These are phyloP conservation scores for Schizosaccharomyces lindneri DNA, from an alignment of 805 yeast species.

Conservation along the genomic window DNA sequence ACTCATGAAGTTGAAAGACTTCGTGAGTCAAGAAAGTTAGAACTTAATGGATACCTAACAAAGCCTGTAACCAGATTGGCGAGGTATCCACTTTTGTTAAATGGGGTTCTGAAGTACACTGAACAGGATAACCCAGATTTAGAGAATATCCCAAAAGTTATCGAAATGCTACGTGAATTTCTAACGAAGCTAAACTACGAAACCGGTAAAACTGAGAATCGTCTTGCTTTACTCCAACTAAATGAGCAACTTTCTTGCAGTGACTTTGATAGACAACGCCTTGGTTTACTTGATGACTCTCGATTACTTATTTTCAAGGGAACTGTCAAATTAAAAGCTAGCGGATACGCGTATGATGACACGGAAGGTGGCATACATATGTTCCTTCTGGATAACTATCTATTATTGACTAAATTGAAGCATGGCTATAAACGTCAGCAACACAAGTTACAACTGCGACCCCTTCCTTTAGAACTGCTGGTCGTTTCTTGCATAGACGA, in stretches of 20 bases:
- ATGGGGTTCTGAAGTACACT: conserved; percentile 63
- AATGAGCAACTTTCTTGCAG: conserved; percentile 63
- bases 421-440: conserved; percentile 75
- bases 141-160: conserved; percentile 42
- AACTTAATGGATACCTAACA: conserved; percentile 74
- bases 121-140: conserved; percentile 51
- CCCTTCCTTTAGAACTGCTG: conserved; percentile 15
- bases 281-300: conserved; percentile 60
- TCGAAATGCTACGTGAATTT: conserved; percentile 48
- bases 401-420: conserved; percentile 65
- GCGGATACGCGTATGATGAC: conserved; percentile 32
- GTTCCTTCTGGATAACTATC: conserved; percentile 67
- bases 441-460: conserved; percentile 64
- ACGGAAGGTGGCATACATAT: conserved; percentile 55
- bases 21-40: conserved; percentile 69
- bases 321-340: conserved; percentile 45
- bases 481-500: conserved; percentile 46
- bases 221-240: conserved; percentile 66
- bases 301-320: conserved; percentile 62
- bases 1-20: conserved; percentile 72
- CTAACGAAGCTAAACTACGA: conserved; percentile 60
- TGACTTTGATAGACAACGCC: conserved; percentile 60
- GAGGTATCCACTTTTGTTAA: conserved; percentile 63
- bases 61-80: conserved; percentile 94
- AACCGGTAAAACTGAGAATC: conserved; percentile 80